These are phyloP conservation scores for Myriosclerotinia scirpicola DNA, from an alignment of 2,329 filamentous ascomycete genomes.

Conservation along the genomic window DNA sequence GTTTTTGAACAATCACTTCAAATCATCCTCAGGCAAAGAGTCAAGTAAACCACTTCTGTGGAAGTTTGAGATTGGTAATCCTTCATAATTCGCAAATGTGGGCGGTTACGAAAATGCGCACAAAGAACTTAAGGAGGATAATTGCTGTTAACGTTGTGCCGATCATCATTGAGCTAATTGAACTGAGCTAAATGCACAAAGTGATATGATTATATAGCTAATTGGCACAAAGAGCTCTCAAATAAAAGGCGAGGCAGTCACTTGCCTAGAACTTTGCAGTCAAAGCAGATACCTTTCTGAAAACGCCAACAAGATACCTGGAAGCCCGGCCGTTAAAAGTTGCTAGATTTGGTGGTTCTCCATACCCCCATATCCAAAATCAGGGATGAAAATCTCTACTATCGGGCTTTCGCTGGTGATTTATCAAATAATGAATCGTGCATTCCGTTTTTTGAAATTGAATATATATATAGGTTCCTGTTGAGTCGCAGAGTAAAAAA, in stretches of 20 bases:
- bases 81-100: background rate
- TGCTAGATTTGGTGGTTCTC: too few relatives aligned
- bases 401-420: too few relatives aligned
- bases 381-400: too few relatives aligned
- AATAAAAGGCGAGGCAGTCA: background rate
- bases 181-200: background rate
- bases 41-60: background rate
- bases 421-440: too few relatives aligned
- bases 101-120: background rate
- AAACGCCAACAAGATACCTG: background rate
- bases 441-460: too few relatives aligned
- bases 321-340: background rate
- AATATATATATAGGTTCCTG: too few relatives aligned
- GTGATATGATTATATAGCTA: background rate
- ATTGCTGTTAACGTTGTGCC: background rate
- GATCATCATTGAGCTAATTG: background rate
- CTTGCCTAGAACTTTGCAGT: background rate
- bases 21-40: background rate
- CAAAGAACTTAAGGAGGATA: background rate
- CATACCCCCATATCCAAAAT: too few relatives aligned
- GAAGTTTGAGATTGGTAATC: background rate
- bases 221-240: background rate
- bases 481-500: background rate
- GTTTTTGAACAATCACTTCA: background rate
- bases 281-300: background rate